A percentile compares a stretch with the other conserved stretches of the same genome.
Evolutionary conservation across 768 basidiomycete species (phyloP).

Genomic region (Pseudohyphozyma bogoriensis): DNA sequence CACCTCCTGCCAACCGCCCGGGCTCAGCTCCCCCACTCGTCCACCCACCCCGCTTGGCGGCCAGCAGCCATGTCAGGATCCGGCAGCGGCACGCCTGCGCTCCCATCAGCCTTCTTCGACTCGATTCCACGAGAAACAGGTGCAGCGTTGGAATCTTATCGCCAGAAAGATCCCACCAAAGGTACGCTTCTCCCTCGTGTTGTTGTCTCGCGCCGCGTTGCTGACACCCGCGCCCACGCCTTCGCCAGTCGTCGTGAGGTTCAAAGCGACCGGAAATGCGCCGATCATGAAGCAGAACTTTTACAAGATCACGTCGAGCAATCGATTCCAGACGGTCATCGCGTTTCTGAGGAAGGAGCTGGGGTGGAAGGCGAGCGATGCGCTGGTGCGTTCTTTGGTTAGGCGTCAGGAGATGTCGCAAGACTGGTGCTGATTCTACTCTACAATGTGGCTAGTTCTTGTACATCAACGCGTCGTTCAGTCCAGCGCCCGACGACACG

Average conservation of each 20-base stretch:
- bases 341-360: slow-evolving; percentile 83
- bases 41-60: too few species aligned
- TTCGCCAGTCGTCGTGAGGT: slow-evolving; percentile 85
- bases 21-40: too few species aligned
- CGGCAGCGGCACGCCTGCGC: too few species aligned
- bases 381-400: slow-evolving; percentile 51
- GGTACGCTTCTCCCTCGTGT: slow-evolving; percentile 25
- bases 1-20: too few species aligned
- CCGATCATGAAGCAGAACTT: slow-evolving; percentile 99
- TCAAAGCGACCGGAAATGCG: slow-evolving; percentile 94
- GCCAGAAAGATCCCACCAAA: slow-evolving; percentile 44
- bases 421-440: too few species aligned
- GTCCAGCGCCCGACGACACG: slow-evolving; percentile 71
- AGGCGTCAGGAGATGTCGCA: too few species aligned
- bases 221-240: background rate
- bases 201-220: background rate
- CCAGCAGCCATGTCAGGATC: too few species aligned
- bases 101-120: background rate
- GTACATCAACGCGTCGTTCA: slow-evolving; percentile 64
- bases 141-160: slow-evolving; percentile 62
- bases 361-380: slow-evolving; percentile 73
- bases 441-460: too few species aligned
- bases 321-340: slow-evolving; percentile 89
- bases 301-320: slow-evolving; percentile 91
- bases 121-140: slow-evolving; percentile 40